Conservation (phyloP, 192 early-diverging fungal genomes). For the Coemansia sp. region DNA sequence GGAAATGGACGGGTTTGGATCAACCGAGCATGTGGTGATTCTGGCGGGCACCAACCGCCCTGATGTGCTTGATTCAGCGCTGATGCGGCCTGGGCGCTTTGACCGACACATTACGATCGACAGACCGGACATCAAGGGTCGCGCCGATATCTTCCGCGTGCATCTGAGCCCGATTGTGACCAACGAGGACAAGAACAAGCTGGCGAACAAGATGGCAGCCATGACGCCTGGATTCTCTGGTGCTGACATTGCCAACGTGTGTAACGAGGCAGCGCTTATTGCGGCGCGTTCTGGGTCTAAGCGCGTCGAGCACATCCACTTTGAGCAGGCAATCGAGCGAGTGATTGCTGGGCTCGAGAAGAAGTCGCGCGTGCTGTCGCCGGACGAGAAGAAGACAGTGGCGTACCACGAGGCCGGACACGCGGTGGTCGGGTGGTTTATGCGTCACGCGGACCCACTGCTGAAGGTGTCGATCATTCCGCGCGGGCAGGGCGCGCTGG, state of each 20-base stretch:
- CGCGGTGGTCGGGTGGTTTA: constrained; percentile 97
- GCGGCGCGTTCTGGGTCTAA: constrained; percentile 84
- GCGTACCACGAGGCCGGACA: constrained; percentile 99
- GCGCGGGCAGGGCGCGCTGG: constrained; percentile 89
- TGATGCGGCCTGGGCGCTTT: constrained; percentile 97
- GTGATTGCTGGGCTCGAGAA: constrained; percentile 98
- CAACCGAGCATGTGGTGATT: constrained; percentile 75
- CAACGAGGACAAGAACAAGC: constrained; percentile 70
- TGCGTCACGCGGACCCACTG: constrained; percentile 92
- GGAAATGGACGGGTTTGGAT: constrained; percentile 97
- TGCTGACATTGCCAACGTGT: constrained; percentile 97
- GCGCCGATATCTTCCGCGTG: constrained; percentile 94
- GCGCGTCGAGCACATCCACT: constrained; percentile 80
- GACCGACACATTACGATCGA: constrained; percentile 98
- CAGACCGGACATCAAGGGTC: constrained; percentile 93
- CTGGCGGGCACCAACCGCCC: constrained; percentile 97
- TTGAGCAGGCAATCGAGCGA: constrained; percentile 97
- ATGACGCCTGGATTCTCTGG: constrained; percentile 98
- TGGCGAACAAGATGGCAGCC: constrained; percentile 87
- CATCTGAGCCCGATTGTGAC: constrained; percentile 93
- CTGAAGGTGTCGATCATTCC: constrained; percentile 99
- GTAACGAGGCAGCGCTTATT: constrained; percentile 98
- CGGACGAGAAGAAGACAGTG: constrained; percentile 98
- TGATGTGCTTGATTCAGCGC: constrained; percentile 93
- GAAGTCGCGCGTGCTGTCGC: constrained; percentile 90